Percentiles rank a stretch among this genome's conserved stretches.
Evolutionary conservation across 352 stramenopile genomes (phyloP).

Genomic region (Globisporangium yorkense): DNA sequence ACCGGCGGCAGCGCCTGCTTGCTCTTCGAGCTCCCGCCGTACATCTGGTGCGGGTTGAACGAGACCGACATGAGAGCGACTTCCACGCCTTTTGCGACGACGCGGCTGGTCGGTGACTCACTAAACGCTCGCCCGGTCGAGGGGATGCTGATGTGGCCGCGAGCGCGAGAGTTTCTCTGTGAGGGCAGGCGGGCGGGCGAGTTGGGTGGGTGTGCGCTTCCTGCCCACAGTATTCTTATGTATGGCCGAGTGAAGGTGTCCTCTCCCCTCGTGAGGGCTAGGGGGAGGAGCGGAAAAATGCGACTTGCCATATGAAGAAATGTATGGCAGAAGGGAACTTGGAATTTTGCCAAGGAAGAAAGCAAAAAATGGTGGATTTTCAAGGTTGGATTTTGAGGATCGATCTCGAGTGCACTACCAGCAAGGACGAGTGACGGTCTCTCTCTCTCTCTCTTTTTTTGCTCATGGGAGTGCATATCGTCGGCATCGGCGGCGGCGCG

Average conservation of each 20-base stretch:
- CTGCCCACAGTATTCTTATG: not conserved
- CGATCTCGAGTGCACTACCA: no score
- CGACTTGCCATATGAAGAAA: no score
- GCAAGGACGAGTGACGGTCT: no score
- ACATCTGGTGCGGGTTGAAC: slow-evolving; percentile 10
- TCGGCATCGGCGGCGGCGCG: no score
- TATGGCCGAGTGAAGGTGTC: not conserved
- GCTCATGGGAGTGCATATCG: no score
- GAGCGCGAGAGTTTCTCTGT: not conserved
- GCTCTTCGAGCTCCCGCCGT: not conserved
- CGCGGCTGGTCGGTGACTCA: no score
- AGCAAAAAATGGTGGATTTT: no score
- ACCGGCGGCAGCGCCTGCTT: not conserved
- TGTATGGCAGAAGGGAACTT: no score
- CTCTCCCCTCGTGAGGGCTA: not conserved
- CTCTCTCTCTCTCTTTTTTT: no score
- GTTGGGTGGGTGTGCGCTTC: not conserved
- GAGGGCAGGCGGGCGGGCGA: not conserved
- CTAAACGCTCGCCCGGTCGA: not conserved
- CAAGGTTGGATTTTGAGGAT: no score
- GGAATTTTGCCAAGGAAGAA: no score
- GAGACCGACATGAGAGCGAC: slow-evolving; percentile 24
- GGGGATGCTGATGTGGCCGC: not conserved
- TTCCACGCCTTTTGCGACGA: no score
- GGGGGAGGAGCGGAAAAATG: not conserved